Base-by-base conservation (phyloP, 2,329 filamentous ascomycete genomes). In the Nigrograna mackinnonii region DNA sequence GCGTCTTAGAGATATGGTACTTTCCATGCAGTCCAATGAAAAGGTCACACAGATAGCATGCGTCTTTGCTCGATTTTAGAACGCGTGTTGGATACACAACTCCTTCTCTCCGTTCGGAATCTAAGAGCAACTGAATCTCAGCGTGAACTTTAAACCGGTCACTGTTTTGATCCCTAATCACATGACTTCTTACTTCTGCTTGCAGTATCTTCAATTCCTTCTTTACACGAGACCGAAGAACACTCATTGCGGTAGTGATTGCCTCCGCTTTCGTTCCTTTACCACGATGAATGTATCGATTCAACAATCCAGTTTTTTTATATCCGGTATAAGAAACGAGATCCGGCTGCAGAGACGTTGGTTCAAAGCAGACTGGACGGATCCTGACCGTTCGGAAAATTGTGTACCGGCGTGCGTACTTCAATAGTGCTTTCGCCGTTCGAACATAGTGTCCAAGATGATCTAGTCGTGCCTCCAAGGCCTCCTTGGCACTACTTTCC, bases 11-110 rank as follows among this genome's bases (percentile, higher is more conserved):
- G 1, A 68, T 68, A 30, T 70, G 46, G 18, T 72, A 70, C 21
- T 55, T 58, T 3, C 68, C 66, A 42, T 77, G 70, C 6, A 66
- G 45, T 3, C 51, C 43, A 12, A 79, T 65, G 44, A 78, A 73
- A 4, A 69, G 54, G 37, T 77, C 71, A 53, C 76, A 80, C 0
- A 79, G 64, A 50, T 72, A 79, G 49, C 77, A 80, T 1, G 76
- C 71, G 37, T 72, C 67, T 41, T 79, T 79, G 60, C 68, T 75
- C 4, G 75, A 74, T 36, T 70, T 70, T 4, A 79, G 70, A 3
- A 74, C 65, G 11, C 74, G 67, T 3, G 74, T 73, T 17, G 51
- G 60, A 4, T 50, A 44, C 0, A 42, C 39, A 1, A 45, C n/a
- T 17, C 32, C 19, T 3, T 55, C 37, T 21, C 64, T 46, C 2